Base-by-base conservation (phyloP, 352 stramenopile species). In the Albugo laibachii region DNA sequence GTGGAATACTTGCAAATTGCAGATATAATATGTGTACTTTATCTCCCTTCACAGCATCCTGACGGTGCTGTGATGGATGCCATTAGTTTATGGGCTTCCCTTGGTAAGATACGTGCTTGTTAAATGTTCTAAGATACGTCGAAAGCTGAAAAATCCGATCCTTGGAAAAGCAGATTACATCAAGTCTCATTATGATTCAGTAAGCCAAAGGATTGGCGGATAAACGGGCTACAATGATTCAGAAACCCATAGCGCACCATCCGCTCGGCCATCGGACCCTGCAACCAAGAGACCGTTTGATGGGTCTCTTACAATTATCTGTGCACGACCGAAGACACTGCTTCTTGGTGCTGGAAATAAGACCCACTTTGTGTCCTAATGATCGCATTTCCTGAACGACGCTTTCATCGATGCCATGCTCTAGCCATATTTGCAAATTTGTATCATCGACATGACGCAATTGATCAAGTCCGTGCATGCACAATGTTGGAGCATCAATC, bases 401-500 rank as follows among this genome's bases (percentile, higher is more conserved):
- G 44, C 76, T 78, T 1, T 75, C 72, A 58, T 97, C 93, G 12
- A 97, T 52, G 24, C 24, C 24, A 8, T 31, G 24, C 24, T 31
- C 24, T 31, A 31, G 24, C 8, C 3, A 31, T 31, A 31, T 31
- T 31, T 31, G 24, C 8, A 31, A 8, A 31, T 8, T 31, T 31
- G 24, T 31, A 31, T 31, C 24, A 31, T 31, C 24, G 24, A 31
- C 24, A 31, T 31, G 24, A 31, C 24, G 24, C 24, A 31, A 31
- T 31, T 31, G 24, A 31, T 31, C 24, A 16, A 75, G 61, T 15
- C 96, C 81, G 1, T 59, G 62, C 27, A 97, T 95, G 45, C 85
- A 96, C 54, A 98, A 97, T 20, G 92, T 80, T 31, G 88, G 81
- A 41, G 73, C 63, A 58, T 98, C 93, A 42, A 98, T 73, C 3